Evolutionary conservation across 2,329 filamentous ascomycete species (phyloP).

Genomic region (Monilinia polystroma): DNA sequence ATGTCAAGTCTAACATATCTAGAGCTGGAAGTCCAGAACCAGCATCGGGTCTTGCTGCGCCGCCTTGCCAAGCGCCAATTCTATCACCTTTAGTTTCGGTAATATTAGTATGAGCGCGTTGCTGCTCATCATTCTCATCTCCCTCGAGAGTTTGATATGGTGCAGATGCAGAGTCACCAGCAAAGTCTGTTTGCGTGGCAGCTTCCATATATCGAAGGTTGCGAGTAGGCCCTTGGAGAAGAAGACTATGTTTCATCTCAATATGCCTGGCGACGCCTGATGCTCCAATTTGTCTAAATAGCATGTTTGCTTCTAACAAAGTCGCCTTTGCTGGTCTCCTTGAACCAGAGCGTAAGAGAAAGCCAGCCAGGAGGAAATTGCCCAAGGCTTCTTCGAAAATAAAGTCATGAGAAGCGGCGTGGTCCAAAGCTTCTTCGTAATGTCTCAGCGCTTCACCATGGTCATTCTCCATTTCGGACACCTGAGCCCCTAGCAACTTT

Average conservation of each 20-base stretch:
- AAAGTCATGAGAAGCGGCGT: conserved; percentile 66
- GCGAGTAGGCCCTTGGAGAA: conserved; percentile 61
- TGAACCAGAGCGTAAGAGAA: conserved; percentile 63
- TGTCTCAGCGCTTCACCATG: conserved; percentile 58
- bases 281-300: conserved; percentile 69
- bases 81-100: conserved; percentile 55
- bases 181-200: conserved; percentile 70
- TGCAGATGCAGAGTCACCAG: conserved; percentile 53
- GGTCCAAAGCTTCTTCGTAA: conserved; percentile 72
- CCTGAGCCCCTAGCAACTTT: conserved; percentile 64
- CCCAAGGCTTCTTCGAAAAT: conserved; percentile 70
- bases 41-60: conserved; percentile 56
- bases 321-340: conserved; percentile 68
- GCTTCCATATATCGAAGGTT: conserved; percentile 60
- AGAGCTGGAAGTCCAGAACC: conserved; percentile 67
- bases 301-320: conserved; percentile 63
- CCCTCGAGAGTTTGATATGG: conserved; percentile 52
- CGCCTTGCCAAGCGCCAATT: conserved; percentile 61
- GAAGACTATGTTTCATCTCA: conserved; percentile 63
- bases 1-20: conserved; percentile 80
- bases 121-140: conserved; percentile 42
- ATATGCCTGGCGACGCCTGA: conserved; percentile 67
- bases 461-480: conserved; percentile 60
- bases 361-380: conserved; percentile 72
- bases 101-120: conserved; percentile 41